phyloP scores from a whole-genome alignment of 2,329 filamentous ascomycete genomes.

The Trichoderma brevicompactum region DNA sequence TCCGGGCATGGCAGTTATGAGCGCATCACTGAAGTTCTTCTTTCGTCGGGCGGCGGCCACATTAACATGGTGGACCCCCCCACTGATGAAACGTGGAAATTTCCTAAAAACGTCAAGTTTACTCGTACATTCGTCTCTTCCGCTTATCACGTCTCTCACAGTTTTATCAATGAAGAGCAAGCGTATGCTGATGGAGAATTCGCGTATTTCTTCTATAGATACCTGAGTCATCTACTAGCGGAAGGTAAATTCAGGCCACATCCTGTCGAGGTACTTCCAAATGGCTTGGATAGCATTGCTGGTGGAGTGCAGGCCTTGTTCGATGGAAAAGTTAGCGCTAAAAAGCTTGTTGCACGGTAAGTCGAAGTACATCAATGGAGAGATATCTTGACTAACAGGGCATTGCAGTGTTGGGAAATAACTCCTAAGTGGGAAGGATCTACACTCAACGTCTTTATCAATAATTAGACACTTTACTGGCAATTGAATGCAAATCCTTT shows the following conservation, averaged over 20 bases:
- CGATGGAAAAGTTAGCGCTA: constrained; percentile 27
- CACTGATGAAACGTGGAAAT: constrained; percentile 5
- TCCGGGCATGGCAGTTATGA: constrained; percentile 15
- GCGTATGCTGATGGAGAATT: constrained; percentile 13
- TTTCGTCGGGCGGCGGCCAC: constrained; percentile 11
- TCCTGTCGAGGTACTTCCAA: constrained; percentile 27
- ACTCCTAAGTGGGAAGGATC: neutral
- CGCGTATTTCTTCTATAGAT: constrained; percentile 14
- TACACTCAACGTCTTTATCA: too few relatives aligned
- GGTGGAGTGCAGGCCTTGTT: constrained; percentile 24
- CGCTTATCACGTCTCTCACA: constrained; percentile 18
- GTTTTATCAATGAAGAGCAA: constrained; percentile 10
- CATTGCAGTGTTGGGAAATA: constrained; percentile 6
- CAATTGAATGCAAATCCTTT: too few relatives aligned
- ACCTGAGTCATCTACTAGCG: constrained; percentile 15
- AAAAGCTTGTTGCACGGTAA: constrained; percentile 24
- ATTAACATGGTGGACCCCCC: constrained; percentile 20
- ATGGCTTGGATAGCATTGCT: constrained; percentile 27
- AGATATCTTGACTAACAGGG: neutral
- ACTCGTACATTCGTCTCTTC: constrained; percentile 17
- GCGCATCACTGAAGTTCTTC: constrained; percentile 12
- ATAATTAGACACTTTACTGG: too few relatives aligned
- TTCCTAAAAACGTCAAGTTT: constrained; percentile 5
- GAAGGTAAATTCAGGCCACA: constrained; percentile 25
- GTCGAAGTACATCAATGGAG: neutral